Conservation (phyloP, 2,329 filamentous ascomycete genomes). For the Cladophialophora chaetospira region DNA sequence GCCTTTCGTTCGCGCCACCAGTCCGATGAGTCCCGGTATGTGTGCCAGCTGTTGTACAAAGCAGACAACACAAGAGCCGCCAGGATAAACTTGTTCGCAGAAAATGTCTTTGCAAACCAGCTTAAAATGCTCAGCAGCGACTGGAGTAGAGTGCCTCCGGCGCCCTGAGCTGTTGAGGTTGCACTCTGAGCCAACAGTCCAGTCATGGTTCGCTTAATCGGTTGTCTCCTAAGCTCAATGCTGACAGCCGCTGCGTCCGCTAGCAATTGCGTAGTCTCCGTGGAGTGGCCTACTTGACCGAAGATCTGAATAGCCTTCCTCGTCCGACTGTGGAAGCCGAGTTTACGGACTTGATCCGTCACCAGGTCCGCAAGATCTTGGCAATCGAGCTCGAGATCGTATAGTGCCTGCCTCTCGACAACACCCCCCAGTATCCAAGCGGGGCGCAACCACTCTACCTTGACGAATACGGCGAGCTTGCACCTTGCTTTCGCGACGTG, state of each 20-base stretch:
- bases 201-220: constrained; percentile 57
- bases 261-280: constrained; percentile 51
- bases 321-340: constrained; percentile 50
- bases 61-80: constrained; percentile 68
- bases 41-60: constrained; percentile 72
- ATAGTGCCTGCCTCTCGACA: constrained; percentile 67
- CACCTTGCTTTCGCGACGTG: constrained; percentile 89
- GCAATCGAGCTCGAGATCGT: constrained; percentile 60
- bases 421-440: constrained; percentile 49
- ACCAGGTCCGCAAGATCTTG: constrained; percentile 54
- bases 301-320: constrained; percentile 53
- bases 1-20: constrained; percentile 89
- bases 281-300: constrained; percentile 50
- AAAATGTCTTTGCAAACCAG: constrained; percentile 67
- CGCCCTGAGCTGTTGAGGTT: constrained; percentile 73
- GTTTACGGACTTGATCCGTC: constrained; percentile 50
- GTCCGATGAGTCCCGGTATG: constrained; percentile 69
- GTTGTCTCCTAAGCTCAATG: constrained; percentile 51
- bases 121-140: constrained; percentile 69
- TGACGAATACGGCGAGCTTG: constrained; percentile 84
- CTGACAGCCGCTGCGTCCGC: constrained; percentile 48
- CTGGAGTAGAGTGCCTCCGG: constrained; percentile 74
- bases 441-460: constrained; percentile 79
- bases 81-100: constrained; percentile 74
- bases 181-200: constrained; percentile 72